A percentile compares a stretch with the other conserved stretches of the same genome.
These are phyloP conservation scores for Adiantum capillusveneris DNA, from an alignment of 75 land plant genomes.

Conservation along the genomic window DNA sequence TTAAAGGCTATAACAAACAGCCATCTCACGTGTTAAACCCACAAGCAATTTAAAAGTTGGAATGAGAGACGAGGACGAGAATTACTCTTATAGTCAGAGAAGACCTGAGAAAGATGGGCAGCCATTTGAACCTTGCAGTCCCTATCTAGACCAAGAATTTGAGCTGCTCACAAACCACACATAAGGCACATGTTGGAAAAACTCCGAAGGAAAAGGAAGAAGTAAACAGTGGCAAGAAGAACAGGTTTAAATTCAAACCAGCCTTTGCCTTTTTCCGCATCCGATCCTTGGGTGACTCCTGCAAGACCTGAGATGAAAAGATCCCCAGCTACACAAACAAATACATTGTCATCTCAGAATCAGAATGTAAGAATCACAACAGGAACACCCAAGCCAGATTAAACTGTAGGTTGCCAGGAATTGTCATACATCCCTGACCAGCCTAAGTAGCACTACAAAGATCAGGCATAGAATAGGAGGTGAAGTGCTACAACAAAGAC, in stretches of 20 bases:
- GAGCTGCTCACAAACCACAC: not conserved
- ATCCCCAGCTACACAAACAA: constrained; percentile 58
- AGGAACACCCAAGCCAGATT: too few relatives aligned
- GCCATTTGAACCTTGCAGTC: constrained; percentile 78
- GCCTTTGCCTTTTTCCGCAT: constrained; percentile 38
- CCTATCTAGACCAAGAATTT: constrained; percentile 37
- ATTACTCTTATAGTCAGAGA: constrained; percentile 51
- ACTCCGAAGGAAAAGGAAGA: constrained; percentile 3
- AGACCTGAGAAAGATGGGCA: constrained; percentile 60
- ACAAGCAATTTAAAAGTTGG: not conserved
- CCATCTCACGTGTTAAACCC: too few relatives aligned
- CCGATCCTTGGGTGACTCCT: constrained; percentile 52
- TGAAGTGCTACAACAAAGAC: too few relatives aligned
- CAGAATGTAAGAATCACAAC: too few relatives aligned
- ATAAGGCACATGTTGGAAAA: too few relatives aligned
- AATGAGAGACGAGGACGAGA: not conserved
- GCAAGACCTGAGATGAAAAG: constrained; percentile 91
- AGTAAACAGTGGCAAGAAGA: not conserved
- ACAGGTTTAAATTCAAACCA: constrained; percentile 25
- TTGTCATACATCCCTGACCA: too few relatives aligned
- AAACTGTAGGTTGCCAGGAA: too few relatives aligned
- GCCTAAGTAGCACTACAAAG: too few relatives aligned
- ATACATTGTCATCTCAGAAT: not conserved
- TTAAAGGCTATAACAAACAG: too few relatives aligned
- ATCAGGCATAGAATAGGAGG: too few relatives aligned